phyloP scores from a whole-genome alignment of 192 early-diverging fungal genomes.

The Funneliformis geosporum region DNA sequence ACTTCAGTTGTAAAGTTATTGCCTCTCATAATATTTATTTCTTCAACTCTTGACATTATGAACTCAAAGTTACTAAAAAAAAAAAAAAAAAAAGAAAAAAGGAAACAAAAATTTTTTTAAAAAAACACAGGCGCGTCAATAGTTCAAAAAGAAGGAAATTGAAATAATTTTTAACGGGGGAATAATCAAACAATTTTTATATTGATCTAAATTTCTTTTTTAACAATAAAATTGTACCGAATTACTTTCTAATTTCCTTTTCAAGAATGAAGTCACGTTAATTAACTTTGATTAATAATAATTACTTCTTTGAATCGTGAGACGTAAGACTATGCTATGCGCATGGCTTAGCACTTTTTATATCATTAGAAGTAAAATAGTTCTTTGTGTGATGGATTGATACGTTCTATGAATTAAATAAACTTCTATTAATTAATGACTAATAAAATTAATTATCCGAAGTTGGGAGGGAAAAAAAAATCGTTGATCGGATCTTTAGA shows the following conservation, averaged over 20 bases:
- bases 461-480: too few species aligned
- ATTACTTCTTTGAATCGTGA: neutral
- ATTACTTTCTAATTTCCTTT: neutral
- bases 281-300: neutral
- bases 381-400: neutral
- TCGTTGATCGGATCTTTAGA: too few species aligned
- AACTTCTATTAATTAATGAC: too few species aligned
- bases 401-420: neutral
- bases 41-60: neutral
- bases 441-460: neutral
- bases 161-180: neutral
- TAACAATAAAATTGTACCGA: neutral
- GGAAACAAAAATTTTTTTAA: neutral
- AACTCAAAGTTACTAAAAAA: neutral
- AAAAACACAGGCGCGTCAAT: neutral
- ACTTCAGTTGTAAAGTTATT: neutral
- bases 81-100: neutral
- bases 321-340: neutral
- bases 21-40: neutral
- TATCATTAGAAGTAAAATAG: neutral
- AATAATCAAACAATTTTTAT: neutral
- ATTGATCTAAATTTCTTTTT: neutral
- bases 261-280: conserved; percentile 1
- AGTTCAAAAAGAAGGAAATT: neutral
- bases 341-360: neutral